Evolutionary conservation across 257 asterid genomes (phyloP).

Genomic region (Solanum okadae): DNA sequence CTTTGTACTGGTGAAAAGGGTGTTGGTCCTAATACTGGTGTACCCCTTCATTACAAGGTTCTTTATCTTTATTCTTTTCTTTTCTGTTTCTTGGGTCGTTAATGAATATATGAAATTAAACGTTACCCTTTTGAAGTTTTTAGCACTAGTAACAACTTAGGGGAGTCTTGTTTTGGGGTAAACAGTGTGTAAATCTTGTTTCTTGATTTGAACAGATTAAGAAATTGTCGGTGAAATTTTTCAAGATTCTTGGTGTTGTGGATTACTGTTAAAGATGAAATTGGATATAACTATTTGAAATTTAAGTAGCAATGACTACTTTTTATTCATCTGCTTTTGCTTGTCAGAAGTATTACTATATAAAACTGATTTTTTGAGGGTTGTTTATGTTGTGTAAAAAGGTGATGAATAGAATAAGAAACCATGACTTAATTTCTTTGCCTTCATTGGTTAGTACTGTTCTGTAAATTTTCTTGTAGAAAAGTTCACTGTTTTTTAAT

Average conservation of each 20-base stretch:
- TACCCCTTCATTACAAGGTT: conserved; percentile 91
- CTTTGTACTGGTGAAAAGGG: conserved; percentile 98
- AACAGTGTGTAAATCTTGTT: background rate
- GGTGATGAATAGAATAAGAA: background rate
- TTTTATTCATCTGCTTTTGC: background rate
- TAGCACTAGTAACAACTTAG: background rate
- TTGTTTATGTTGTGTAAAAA: background rate
- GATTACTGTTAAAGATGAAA: background rate
- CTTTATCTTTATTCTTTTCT: background rate
- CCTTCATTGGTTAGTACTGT: background rate
- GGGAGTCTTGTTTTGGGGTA: background rate
- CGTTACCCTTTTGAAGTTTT: background rate
- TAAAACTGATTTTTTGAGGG: background rate
- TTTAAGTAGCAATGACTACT: background rate
- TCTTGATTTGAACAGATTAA: background rate
- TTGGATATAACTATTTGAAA: background rate
- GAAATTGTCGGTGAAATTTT: background rate
- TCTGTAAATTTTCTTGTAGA: background rate
- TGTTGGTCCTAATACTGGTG: conserved; percentile 68
- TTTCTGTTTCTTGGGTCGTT: background rate
- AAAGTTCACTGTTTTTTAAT: background rate
- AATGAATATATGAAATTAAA: background rate
- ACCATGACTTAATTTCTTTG: background rate
- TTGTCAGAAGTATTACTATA: background rate
- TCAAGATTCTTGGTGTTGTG: background rate